phyloP scores from a whole-genome alignment of 2,329 filamentous ascomycete species.

The Nemania diffusa region DNA sequence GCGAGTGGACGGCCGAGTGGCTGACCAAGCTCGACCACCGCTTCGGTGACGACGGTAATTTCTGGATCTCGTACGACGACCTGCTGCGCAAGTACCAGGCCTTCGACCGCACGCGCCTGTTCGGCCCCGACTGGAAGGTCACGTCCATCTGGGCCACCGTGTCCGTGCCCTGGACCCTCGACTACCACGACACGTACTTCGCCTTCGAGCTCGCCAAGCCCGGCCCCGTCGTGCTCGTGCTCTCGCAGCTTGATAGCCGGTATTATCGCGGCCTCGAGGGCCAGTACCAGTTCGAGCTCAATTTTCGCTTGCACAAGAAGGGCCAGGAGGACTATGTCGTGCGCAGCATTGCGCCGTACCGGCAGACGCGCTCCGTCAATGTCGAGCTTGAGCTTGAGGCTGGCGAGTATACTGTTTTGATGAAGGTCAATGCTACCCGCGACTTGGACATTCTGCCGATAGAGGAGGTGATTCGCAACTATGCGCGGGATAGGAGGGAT shows the following conservation, averaged over 20 bases:
- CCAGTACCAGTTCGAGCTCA: constrained; percentile 64
- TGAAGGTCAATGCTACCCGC: constrained; percentile 78
- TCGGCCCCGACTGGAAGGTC: constrained; percentile 64
- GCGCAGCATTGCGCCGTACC: constrained; percentile 62
- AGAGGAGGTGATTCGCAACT: constrained; percentile 74
- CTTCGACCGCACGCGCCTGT: constrained; percentile 68
- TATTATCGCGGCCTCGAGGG: constrained; percentile 68
- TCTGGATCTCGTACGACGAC: constrained; percentile 69
- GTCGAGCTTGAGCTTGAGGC: constrained; percentile 79
- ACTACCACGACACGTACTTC: constrained; percentile 67
- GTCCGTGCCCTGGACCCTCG: constrained; percentile 65
- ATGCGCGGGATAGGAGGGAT: constrained; percentile 71
- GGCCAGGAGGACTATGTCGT: constrained; percentile 65
- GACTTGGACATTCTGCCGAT: constrained; percentile 60
- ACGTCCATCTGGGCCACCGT: constrained; percentile 61
- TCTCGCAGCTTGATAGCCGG: constrained; percentile 67
- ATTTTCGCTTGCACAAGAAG: constrained; percentile 64
- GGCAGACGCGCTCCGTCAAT: constrained; percentile 79
- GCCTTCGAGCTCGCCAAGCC: constrained; percentile 60
- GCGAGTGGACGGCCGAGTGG: constrained; percentile 86
- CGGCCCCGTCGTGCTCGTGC: constrained; percentile 64
- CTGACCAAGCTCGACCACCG: constrained; percentile 76
- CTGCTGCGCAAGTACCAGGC: constrained; percentile 68
- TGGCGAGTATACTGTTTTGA: constrained; percentile 78
- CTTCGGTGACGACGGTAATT: constrained; percentile 80